A percentile compares a stretch with the other conserved stretches of the same genome.
Evolutionary conservation across 768 basidiomycete genomes (phyloP).

Genomic region (Kwoniella europaea): DNA sequence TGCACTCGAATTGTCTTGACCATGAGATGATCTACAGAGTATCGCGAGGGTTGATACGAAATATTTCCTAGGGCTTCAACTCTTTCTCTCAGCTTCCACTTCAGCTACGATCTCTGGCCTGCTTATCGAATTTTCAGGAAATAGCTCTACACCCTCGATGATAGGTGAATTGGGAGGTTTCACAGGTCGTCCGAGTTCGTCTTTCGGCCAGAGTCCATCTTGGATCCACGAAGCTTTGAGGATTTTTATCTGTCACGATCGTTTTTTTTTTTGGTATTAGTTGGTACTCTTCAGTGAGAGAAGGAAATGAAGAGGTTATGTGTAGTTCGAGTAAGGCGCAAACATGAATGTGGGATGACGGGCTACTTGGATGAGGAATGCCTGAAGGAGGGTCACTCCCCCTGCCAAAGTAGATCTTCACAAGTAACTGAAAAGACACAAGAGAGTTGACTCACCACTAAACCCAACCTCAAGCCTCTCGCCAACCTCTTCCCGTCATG

Average conservation of each 20-base stretch:
- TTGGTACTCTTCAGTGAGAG: too few species aligned
- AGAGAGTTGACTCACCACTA: slow-evolving; percentile 38
- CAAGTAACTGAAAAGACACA: too few species aligned
- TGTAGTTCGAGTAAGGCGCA: too few species aligned
- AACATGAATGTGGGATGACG: too few species aligned
- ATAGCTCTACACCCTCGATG: slow-evolving; percentile 15
- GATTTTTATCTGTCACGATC: slow-evolving; percentile 32
- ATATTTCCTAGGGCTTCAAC: background rate
- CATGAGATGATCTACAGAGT: too few species aligned
- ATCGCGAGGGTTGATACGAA: too few species aligned
- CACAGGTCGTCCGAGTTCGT: slow-evolving; percentile 31
- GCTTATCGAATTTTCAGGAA: background rate
- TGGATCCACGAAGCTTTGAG: slow-evolving; percentile 43
- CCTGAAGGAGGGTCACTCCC: too few species aligned
- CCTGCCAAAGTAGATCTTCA: too few species aligned
- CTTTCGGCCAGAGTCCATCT: slow-evolving; percentile 51
- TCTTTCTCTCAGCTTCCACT: background rate
- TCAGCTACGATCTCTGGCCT: background rate
- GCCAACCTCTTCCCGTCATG: slow-evolving; percentile 34
- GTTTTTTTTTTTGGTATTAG: too few species aligned
- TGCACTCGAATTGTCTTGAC: too few species aligned
- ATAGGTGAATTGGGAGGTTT: slow-evolving; percentile 40
- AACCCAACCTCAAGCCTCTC: slow-evolving; percentile 38
- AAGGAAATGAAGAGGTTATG: too few species aligned
- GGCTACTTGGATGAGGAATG: too few species aligned